Evolutionary conservation across 2,329 filamentous ascomycete genomes (phyloP).

Genomic region (Xylariaceae sp.): DNA sequence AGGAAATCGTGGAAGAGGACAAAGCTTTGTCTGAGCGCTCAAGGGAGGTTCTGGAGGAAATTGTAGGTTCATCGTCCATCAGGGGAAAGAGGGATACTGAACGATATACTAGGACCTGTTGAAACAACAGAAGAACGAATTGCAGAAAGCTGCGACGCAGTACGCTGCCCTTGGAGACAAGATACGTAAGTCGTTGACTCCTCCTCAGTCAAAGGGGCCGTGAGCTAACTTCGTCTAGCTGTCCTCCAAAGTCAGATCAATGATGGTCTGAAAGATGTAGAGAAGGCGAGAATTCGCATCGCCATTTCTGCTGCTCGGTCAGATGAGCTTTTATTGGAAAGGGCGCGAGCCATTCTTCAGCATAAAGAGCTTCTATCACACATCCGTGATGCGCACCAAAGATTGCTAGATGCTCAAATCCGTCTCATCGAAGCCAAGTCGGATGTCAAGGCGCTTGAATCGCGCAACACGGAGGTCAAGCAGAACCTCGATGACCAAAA

Average conservation of each 20-base stretch:
- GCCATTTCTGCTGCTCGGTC: slow-evolving; percentile 47
- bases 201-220: not conserved
- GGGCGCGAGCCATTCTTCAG: slow-evolving; percentile 48
- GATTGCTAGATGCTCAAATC: slow-evolving; percentile 64
- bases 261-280: slow-evolving; percentile 30
- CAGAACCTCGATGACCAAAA: slow-evolving; percentile 45
- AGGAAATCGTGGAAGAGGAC: slow-evolving; percentile 36
- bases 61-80: slow-evolving; percentile 34
- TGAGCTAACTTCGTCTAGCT: slow-evolving; percentile 26
- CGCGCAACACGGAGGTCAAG: slow-evolving; percentile 57
- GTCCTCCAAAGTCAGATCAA: slow-evolving; percentile 35
- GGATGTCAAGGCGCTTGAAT: slow-evolving; percentile 65
- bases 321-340: slow-evolving; percentile 51
- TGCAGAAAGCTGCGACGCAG: slow-evolving; percentile 60
- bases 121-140: slow-evolving; percentile 57
- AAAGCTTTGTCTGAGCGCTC: slow-evolving; percentile 37
- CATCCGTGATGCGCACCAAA: slow-evolving; percentile 57
- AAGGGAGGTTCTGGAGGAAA: slow-evolving; percentile 40
- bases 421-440: slow-evolving; percentile 75
- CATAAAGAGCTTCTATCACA: slow-evolving; percentile 56
- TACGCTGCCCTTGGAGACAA: slow-evolving; percentile 65
- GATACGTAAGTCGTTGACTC: slow-evolving; percentile 50
- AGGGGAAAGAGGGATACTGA: slow-evolving; percentile 10
- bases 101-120: slow-evolving; percentile 40
- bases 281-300: slow-evolving; percentile 40